Conservation (phyloP, 306 rosid species). For the Chamaecrista fasciculata region DNA sequence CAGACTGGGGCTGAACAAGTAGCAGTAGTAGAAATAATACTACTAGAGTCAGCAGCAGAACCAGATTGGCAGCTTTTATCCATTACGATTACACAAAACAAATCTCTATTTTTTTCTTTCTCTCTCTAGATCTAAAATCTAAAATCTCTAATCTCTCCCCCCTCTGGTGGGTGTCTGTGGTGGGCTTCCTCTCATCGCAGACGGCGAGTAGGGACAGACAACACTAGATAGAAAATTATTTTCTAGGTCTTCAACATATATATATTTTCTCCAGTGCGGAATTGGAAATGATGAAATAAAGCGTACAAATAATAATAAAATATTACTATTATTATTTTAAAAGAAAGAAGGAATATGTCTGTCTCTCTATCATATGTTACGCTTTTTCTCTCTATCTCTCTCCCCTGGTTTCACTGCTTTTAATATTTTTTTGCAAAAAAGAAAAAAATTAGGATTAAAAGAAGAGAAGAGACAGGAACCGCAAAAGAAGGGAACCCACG, state of each 20-base stretch:
- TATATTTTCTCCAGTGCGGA: too few relatives aligned
- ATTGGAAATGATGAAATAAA: too few relatives aligned
- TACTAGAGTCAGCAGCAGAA: too few relatives aligned
- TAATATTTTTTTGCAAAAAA: not conserved
- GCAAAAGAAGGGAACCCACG: not conserved
- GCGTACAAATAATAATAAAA: too few relatives aligned
- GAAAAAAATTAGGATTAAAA: not conserved
- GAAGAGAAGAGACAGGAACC: not conserved
- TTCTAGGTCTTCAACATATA: not conserved
- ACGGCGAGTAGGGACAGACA: constrained; percentile 1
- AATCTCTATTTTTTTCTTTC: not conserved
- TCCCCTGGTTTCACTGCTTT: constrained; percentile 10
- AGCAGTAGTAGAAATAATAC: too few relatives aligned
- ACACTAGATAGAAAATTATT: not conserved
- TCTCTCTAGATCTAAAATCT: constrained; percentile 7
- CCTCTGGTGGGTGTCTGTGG: too few relatives aligned
- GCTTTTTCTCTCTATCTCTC: not conserved
- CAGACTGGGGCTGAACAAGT: too few relatives aligned
- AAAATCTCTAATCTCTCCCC: not conserved
- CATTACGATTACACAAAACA: constrained; percentile 15
- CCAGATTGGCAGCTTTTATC: too few relatives aligned
- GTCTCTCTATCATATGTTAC: not conserved
- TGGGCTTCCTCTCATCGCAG: not conserved
- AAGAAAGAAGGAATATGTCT: not conserved
- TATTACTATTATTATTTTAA: too few relatives aligned